These are phyloP conservation scores for Salvia hispanica DNA, from an alignment of 257 asterid species.

Conservation along the genomic window DNA sequence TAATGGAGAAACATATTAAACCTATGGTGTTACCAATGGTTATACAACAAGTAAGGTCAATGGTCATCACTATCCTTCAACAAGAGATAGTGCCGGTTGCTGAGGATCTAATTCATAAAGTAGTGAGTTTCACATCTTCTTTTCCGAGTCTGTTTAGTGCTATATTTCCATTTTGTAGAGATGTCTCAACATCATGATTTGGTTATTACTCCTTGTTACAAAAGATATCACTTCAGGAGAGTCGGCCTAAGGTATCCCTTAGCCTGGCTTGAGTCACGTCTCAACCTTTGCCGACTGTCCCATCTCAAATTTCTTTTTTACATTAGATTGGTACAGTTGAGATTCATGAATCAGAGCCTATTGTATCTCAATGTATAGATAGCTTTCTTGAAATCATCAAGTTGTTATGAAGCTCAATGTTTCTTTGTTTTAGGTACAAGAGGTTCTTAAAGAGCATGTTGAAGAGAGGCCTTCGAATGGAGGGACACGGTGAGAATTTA, in stretches of 20 bases:
- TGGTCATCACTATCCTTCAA: too few species aligned
- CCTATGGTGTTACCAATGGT: slow-evolving; percentile 34
- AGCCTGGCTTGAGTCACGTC: too few species aligned
- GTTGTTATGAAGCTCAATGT: neutral
- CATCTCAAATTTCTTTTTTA: too few species aligned
- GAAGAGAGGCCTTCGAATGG: slow-evolving; percentile 18
- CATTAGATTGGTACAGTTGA: too few species aligned
- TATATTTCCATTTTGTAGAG: too few species aligned
- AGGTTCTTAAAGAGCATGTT: slow-evolving; percentile 35
- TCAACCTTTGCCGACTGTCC: too few species aligned
- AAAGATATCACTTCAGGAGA: too few species aligned
- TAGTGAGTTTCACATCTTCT: slow-evolving; percentile 37
- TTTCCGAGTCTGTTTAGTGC: neutral
- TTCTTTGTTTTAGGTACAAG: slow-evolving; percentile 45
- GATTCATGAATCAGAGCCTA: too few species aligned
- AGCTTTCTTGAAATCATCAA: too few species aligned
- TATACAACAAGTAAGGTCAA: slow-evolving; percentile 1
- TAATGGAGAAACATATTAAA: slow-evolving; percentile 33
- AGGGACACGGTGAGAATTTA: slow-evolving; percentile 43
- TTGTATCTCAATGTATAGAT: too few species aligned
- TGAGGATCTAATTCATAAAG: slow-evolving; percentile 38
- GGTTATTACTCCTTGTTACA: too few species aligned
- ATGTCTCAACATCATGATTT: neutral
- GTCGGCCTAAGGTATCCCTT: too few species aligned
- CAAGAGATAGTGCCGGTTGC: slow-evolving; percentile 21